Evolutionary conservation across 371 early-diverging fungal genomes (phyloP).

Genomic region (Mucor plumbeus): DNA sequence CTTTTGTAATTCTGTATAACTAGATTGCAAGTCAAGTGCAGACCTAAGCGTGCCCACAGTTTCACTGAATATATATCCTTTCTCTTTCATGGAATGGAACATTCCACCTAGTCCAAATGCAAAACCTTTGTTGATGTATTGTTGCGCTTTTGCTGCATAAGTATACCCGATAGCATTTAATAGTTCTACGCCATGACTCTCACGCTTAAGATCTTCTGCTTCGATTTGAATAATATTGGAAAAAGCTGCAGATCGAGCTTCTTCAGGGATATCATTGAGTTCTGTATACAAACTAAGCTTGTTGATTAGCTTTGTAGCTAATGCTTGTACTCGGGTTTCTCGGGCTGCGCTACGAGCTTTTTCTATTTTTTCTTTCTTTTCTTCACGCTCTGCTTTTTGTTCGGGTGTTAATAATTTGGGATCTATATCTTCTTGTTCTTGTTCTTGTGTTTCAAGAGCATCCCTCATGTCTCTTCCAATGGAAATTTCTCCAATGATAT

Average conservation of each 20-base stretch:
- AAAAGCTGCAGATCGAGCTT: conserved; percentile 58
- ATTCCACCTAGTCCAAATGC: conserved; percentile 77
- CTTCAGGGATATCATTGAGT: conserved; percentile 50
- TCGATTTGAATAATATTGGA: conserved; percentile 73
- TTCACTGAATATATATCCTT: conserved; percentile 86
- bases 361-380: conserved; percentile 32
- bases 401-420: conserved; percentile 45
- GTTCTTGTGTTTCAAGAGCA: conserved; percentile 69
- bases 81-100: conserved; percentile 73
- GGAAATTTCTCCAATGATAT: conserved; percentile 96
- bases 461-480: conserved; percentile 90
- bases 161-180: conserved; percentile 92
- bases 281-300: conserved; percentile 82
- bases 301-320: conserved; percentile 68
- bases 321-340: conserved; percentile 68
- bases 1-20: conserved; percentile 84
- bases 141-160: conserved; percentile 86
- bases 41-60: conserved; percentile 90
- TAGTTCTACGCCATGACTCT: conserved; percentile 93
- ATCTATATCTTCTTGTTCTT: conserved; percentile 28
- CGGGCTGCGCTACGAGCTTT: conserved; percentile 64
- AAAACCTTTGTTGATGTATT: conserved; percentile 75
- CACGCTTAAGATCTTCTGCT: conserved; percentile 86
- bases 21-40: conserved; percentile 89
- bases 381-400: conserved; percentile 68